Conservation (phyloP, 83 land plant genomes). For the Picea engelmannii region DNA sequence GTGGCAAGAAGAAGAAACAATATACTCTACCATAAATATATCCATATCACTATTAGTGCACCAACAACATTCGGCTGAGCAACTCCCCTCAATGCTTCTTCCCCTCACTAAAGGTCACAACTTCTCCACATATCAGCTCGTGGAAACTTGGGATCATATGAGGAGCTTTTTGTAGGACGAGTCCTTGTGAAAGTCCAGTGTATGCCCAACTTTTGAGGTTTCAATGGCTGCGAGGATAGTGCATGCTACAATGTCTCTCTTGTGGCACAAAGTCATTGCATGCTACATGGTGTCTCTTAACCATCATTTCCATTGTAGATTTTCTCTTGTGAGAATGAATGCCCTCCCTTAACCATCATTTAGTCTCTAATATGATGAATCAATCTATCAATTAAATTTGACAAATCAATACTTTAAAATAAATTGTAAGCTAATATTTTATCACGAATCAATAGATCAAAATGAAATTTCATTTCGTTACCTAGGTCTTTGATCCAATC, state of each 20-base stretch:
- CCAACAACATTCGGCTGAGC: slow-evolving; percentile 34
- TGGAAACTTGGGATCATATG: neutral
- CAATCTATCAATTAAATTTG: too few species aligned
- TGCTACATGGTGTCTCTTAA: too few species aligned
- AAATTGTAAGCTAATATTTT: too few species aligned
- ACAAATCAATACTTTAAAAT: too few species aligned
- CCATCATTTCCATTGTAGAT: too few species aligned
- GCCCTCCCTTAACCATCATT: too few species aligned
- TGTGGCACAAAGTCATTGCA: too few species aligned
- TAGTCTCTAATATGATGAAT: too few species aligned
- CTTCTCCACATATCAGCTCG: slow-evolving; percentile 43
- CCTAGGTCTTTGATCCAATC: too few species aligned
- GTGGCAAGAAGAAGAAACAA: slow-evolving; percentile 53
- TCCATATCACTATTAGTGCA: slow-evolving; percentile 49
- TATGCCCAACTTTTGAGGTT: slow-evolving; percentile 29
- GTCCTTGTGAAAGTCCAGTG: slow-evolving; percentile 1
- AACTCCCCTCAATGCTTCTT: slow-evolving; percentile 32
- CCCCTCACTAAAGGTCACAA: slow-evolving; percentile 34
- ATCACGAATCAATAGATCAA: too few species aligned
- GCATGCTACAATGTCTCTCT: slow-evolving; percentile 16
- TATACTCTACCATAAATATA: slow-evolving; percentile 22
- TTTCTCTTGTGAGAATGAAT: too few species aligned
- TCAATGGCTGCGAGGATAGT: slow-evolving; percentile 43
- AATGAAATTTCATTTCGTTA: too few species aligned
- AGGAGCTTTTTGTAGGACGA: slow-evolving; percentile 16